Conservation (phyloP, 2,329 filamentous ascomycete species). For the Epichloe sibirici region DNA sequence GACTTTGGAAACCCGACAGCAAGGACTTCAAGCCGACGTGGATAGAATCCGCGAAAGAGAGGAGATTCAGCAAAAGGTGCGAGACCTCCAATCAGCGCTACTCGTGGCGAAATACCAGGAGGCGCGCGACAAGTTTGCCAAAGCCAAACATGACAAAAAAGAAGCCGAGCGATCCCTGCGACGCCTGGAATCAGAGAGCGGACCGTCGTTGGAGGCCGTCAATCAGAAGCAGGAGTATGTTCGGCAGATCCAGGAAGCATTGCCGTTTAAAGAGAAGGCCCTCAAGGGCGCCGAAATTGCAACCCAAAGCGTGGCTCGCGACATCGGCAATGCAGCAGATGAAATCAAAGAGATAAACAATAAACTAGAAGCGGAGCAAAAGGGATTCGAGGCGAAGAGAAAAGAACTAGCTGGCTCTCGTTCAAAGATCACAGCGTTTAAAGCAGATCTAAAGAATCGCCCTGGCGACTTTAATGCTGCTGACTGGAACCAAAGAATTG, state of each 20-base stretch:
- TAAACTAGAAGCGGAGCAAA: slow-evolving; percentile 38
- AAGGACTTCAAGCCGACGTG: slow-evolving; percentile 66
- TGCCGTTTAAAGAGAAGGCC: slow-evolving; percentile 39
- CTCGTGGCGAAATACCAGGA: slow-evolving; percentile 54
- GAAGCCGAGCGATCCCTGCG: slow-evolving; percentile 44
- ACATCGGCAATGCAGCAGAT: slow-evolving; percentile 23
- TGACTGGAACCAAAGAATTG: slow-evolving; percentile 61
- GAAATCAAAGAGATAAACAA: slow-evolving; percentile 30
- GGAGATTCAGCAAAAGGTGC: slow-evolving; percentile 50
- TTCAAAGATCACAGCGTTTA: slow-evolving; percentile 48
- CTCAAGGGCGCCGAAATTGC: slow-evolving; percentile 42
- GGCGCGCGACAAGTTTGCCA: slow-evolving; percentile 32
- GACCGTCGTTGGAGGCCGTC: slow-evolving; percentile 58
- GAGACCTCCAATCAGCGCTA: slow-evolving; percentile 51
- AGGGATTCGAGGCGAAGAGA: slow-evolving; percentile 36
- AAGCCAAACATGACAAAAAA: slow-evolving; percentile 43
- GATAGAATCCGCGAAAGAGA: slow-evolving; percentile 69
- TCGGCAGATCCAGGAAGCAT: slow-evolving; percentile 40
- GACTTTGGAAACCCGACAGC: slow-evolving; percentile 60
- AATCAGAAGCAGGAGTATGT: slow-evolving; percentile 59
- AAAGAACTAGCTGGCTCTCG: slow-evolving; percentile 37
- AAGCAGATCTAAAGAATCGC: slow-evolving; percentile 48
- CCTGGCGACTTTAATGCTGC: slow-evolving; percentile 56
- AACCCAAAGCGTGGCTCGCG: slow-evolving; percentile 31
- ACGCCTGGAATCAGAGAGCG: slow-evolving; percentile 43